These are phyloP conservation scores for Mucor lusitanicus DNA, from an alignment of 371 early-diverging fungal species.

Conservation along the genomic window DNA sequence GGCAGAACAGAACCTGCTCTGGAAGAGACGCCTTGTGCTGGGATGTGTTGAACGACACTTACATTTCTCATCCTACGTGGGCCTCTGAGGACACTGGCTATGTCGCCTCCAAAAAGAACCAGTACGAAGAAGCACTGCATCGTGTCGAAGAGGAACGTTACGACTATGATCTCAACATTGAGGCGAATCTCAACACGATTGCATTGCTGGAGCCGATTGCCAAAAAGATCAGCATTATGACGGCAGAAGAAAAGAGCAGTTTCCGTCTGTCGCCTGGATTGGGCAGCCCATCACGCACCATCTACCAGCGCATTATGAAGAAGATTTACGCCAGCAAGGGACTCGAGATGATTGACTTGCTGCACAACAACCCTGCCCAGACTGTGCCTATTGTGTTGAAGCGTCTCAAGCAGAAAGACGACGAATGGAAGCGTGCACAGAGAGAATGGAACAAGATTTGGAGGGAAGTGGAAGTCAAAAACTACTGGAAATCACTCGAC, in stretches of 20 bases:
- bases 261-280: slow-evolving; percentile 78
- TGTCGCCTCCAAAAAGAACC: slow-evolving; percentile 92
- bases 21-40: slow-evolving; percentile 91
- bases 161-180: slow-evolving; percentile 97
- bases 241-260: slow-evolving; percentile 73
- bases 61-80: slow-evolving; percentile 95
- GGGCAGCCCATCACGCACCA: slow-evolving; percentile 81
- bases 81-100: slow-evolving; percentile 94
- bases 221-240: slow-evolving; percentile 75
- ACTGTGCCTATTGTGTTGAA: slow-evolving; percentile 96
- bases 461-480: slow-evolving; percentile 92
- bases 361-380: slow-evolving; percentile 91
- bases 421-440: slow-evolving; percentile 86
- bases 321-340: slow-evolving; percentile 90
- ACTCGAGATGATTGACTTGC: slow-evolving; percentile 87
- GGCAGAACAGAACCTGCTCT: slow-evolving; percentile 65
- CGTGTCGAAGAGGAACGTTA: slow-evolving; percentile 98
- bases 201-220: slow-evolving; percentile 89
- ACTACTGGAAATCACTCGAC: slow-evolving; percentile 98
- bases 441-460: slow-evolving; percentile 93
- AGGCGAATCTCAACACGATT: slow-evolving; percentile 92
- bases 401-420: slow-evolving; percentile 97
- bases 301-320: slow-evolving; percentile 89
- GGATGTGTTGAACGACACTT: slow-evolving; percentile 96
- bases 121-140: slow-evolving; percentile 95